Evolutionary conservation across 1,284 basidiomycete genomes (phyloP), one percentile per base, ranked within the genome.

Genomic region (Malassezia caprae): DNA sequence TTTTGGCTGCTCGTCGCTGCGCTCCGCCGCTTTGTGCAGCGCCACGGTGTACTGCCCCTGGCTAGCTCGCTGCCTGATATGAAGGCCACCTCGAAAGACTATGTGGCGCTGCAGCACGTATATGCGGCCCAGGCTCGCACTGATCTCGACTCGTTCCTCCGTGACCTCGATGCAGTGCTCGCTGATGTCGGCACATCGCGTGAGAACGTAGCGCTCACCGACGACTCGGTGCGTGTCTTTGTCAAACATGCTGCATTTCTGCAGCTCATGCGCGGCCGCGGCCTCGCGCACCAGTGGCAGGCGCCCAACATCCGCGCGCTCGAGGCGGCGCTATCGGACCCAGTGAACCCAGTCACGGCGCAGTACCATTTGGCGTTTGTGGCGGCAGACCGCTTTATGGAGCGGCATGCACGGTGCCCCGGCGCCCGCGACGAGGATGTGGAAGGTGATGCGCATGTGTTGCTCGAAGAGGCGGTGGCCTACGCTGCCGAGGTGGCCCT

Each of bases 1-100:
- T 96, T 96, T 76, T 90, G 86, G 78, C 82, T 90, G 59, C 83
- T 96, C 26, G 80, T 96, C n/a, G 78, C 82, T 17, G 84, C 90
- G 0, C 80, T 98, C 28, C 79, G 81, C 31, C 76, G 80, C 34
- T 82, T 79, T 57, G 73, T 74, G 19, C 55, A 56, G 83, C 50
- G 57, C 8, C 53, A 61, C 2, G 44, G 53, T n/a, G 54, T 53
- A 12, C 73, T 82, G 5, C 84, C 84, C 0, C 76, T 84, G 13
- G 79, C 81, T 0, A 78, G 82, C 2, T 81, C 87, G 0, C 78
- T 98, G 1, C 93, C 93, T 0, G 93, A 98, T 76, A 96, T 99
- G 88, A 93, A 94, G 74, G 84, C 91, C 4, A 86, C 86, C 63
- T 94, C 91, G 0, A 75, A 78, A 34, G 82, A 81, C 53, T 98